Evolutionary conservation across 768 basidiomycete genomes (phyloP).

Genomic region (Candolleomyces eurysporus): DNA sequence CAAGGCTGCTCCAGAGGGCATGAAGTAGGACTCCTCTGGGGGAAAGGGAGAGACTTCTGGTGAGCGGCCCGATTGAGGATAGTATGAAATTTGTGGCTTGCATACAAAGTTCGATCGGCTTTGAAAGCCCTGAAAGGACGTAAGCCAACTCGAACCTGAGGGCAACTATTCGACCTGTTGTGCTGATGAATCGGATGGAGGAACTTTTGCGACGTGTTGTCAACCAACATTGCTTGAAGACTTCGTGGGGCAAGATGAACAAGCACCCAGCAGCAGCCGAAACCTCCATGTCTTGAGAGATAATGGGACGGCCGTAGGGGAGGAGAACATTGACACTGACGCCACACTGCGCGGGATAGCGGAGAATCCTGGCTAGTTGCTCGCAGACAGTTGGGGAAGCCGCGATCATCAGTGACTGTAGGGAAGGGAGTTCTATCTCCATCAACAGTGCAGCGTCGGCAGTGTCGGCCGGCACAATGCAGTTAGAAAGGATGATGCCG

Average conservation of each 20-base stretch:
- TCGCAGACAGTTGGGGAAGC: not conserved
- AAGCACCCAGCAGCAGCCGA: not conserved
- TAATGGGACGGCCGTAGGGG: not conserved
- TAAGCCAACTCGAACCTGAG: not conserved
- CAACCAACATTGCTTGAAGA: not conserved
- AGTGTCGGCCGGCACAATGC: not conserved
- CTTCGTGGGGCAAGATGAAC: not conserved
- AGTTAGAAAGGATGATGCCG: not conserved
- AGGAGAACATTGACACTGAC: not conserved
- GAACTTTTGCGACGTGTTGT: not conserved
- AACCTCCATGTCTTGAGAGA: not conserved
- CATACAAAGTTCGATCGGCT: not conserved
- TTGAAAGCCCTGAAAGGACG: not conserved
- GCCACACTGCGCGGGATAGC: not conserved
- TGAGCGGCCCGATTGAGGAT: not conserved
- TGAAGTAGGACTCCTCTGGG: not conserved
- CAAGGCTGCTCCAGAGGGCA: not conserved
- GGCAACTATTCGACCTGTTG: not conserved
- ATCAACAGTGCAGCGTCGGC: not conserved
- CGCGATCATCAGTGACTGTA: not conserved
- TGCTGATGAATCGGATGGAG: not conserved
- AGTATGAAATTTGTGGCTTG: not conserved
- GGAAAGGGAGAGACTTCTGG: not conserved
- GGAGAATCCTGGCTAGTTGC: not conserved
- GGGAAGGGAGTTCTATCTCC: not conserved